These are phyloP conservation scores for Nemania abortiva DNA, from an alignment of 2,329 filamentous ascomycete genomes.

Conservation along the genomic window DNA sequence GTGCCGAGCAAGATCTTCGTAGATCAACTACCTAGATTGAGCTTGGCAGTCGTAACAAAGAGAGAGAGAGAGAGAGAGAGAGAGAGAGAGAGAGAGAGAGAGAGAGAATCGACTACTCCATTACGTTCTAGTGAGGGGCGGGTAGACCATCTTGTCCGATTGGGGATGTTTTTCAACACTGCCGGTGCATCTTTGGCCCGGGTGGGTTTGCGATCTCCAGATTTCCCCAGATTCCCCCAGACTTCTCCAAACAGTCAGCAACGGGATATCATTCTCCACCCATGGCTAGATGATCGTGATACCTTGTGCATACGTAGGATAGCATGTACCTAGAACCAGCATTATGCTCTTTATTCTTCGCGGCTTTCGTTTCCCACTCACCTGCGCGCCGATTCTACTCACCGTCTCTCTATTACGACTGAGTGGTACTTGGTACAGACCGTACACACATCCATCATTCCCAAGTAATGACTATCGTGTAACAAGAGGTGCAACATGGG, in stretches of 20 bases:
- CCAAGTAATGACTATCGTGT: neutral
- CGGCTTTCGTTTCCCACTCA: neutral
- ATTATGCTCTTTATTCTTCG: neutral
- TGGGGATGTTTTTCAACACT: neutral
- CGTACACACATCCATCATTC: neutral
- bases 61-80: neutral
- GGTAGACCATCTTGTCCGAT: neutral
- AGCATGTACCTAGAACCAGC: neutral
- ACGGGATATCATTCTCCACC: neutral
- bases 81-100: no score
- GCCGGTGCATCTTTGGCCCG: neutral
- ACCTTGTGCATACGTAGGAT: neutral
- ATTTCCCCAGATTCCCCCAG: neutral
- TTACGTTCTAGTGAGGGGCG: neutral
- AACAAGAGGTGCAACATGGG: conserved; percentile 1
- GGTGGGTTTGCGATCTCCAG: neutral
- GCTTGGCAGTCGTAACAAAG: neutral
- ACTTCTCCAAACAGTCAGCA: neutral
- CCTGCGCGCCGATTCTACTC: neutral
- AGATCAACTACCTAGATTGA: no score
- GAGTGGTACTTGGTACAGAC: neutral
- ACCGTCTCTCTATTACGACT: neutral
- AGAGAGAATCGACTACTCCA: no score
- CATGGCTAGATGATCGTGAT: neutral
- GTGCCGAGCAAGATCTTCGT: no score